Conservation (phyloP, 2,329 filamentous ascomycete genomes). For the Ophiostoma ips region DNA sequence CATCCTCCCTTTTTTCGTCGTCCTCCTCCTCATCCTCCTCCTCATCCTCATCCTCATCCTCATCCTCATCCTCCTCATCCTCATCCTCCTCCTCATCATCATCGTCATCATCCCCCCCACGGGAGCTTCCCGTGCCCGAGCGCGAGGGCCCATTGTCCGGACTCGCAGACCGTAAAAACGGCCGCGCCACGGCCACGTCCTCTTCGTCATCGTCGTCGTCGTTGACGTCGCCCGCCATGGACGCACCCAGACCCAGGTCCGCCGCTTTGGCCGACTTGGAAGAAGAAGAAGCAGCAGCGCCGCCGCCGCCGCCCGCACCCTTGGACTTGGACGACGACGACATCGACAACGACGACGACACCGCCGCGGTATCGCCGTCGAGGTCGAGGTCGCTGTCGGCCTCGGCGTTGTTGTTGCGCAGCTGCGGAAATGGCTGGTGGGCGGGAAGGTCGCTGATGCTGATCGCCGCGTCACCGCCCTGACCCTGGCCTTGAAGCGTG, state of each 20-base stretch:
- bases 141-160: slow-evolving; percentile 25
- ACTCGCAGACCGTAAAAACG: slow-evolving; percentile 42
- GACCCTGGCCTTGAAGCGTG: slow-evolving; percentile 3
- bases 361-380: background rate
- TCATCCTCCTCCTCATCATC: slow-evolving; percentile 13
- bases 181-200: slow-evolving; percentile 41
- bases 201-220: slow-evolving; percentile 47
- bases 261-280: slow-evolving; percentile 10
- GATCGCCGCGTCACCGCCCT: slow-evolving; percentile 2
- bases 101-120: slow-evolving; percentile 13
- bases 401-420: slow-evolving; percentile 30
- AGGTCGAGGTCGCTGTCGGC: slow-evolving; percentile 14
- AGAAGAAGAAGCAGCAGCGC: too few species aligned
- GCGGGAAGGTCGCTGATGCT: slow-evolving; percentile 14
- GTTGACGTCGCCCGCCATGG: slow-evolving; percentile 23
- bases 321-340: too few species aligned
- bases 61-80: slow-evolving; percentile 17
- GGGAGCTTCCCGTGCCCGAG: slow-evolving; percentile 9
- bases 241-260: background rate
- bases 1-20: too few species aligned
- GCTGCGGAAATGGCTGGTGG: slow-evolving; percentile 22
- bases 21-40: slow-evolving; percentile 5
- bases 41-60: slow-evolving; percentile 21
- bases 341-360: too few species aligned
- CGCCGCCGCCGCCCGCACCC: too few species aligned